Evolutionary conservation across 1,284 basidiomycete species (phyloP), one percentile per base, ranked within the genome.

Genomic region (Fomitopsis betulina): DNA sequence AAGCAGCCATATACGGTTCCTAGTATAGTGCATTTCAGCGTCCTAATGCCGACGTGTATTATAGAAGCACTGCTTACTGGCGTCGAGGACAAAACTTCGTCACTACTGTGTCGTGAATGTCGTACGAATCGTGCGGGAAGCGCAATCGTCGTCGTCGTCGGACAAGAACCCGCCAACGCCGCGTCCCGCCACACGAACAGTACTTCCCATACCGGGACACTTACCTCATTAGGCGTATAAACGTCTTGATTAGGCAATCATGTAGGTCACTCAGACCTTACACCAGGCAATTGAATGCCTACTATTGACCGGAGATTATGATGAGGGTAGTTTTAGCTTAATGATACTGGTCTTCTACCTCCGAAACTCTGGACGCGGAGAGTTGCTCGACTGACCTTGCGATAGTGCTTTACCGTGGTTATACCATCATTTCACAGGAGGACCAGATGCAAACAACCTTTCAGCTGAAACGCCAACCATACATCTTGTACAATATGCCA

Each of bases 181-280:
- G 21, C 19, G 23, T 45, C 19, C 42, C 27, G 55, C 47, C 55
- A 56, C 55, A 30, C 47, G 47, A 56, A 56, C 55, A 25, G 47
- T n/a, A 23, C 21, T 33, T 51, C 49, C 55, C 55, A 51, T 42
- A 51, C 51, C 17, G 27, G 49, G 55, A 23, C n/a, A 39, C 32
- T 23, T 50, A 17, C 47, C 47, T 50, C 3, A 32, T 50, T n/a
- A 17, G 23, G 47, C 47, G 4, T 13, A 10, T 17, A 49, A 21
- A 17, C 19, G n/a, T 19, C 39, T 23, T 1, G 35, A 15, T 37
- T 19, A 5, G 53, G 23, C 30, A 45, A 43, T n/a, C n/a, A n/a
- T n/a, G n/a, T n/a, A n/a, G n/a, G 32, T 33, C 32, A 33, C 32
- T 33, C 12, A 33, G n/a, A n/a, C n/a, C n/a, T n/a, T n/a, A n/a